A percentile compares a stretch with the other conserved stretches of the same genome.
Conservation (phyloP, 352 stramenopile genomes). For the Pythium aquatile region DNA sequence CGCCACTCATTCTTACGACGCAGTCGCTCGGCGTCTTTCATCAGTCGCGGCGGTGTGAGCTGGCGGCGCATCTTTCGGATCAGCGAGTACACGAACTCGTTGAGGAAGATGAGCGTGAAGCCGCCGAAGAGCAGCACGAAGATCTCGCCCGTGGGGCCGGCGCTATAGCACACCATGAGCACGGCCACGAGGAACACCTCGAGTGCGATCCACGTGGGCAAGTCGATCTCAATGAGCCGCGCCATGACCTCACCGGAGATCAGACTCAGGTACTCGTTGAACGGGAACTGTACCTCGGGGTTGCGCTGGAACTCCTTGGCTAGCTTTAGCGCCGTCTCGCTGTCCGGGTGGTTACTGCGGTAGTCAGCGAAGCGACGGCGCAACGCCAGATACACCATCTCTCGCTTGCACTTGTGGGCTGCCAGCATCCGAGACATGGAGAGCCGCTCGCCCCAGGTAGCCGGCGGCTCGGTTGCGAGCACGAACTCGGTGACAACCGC, state of each 20-base stretch:
- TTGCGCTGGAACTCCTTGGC: slow-evolving; percentile 71
- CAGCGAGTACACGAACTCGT: slow-evolving; percentile 45
- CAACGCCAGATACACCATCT: slow-evolving; percentile 65
- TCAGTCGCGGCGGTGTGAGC: slow-evolving; percentile 46
- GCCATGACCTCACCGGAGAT: slow-evolving; percentile 77
- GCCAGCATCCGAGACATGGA: slow-evolving; percentile 33
- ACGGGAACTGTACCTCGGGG: slow-evolving; percentile 52
- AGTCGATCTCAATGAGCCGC: slow-evolving; percentile 68
- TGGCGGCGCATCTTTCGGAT: slow-evolving; percentile 47
- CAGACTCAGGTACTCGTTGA: slow-evolving; percentile 78
- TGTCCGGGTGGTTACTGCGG: slow-evolving; percentile 67
- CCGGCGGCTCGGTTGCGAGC: slow-evolving; percentile 45
- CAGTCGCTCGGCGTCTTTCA: slow-evolving; percentile 60
- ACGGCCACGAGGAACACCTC: slow-evolving; percentile 42
- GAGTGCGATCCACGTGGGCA: slow-evolving; percentile 60
- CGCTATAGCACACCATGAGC: slow-evolving; percentile 44
- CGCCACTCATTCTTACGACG: slow-evolving; percentile 57
- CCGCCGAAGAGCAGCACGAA: slow-evolving; percentile 43
- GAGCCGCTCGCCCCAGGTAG: slow-evolving; percentile 34
- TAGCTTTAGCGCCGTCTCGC: slow-evolving; percentile 32
- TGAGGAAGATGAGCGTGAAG: slow-evolving; percentile 44
- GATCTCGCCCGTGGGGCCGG: slow-evolving; percentile 40
- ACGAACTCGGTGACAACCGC: slow-evolving; percentile 61
- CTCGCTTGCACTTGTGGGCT: slow-evolving; percentile 41
- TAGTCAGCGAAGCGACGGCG: slow-evolving; percentile 67